Evolutionary conservation across 106 monocot genomes (phyloP).

Genomic region (Dendrobium chrysotoxum): DNA sequence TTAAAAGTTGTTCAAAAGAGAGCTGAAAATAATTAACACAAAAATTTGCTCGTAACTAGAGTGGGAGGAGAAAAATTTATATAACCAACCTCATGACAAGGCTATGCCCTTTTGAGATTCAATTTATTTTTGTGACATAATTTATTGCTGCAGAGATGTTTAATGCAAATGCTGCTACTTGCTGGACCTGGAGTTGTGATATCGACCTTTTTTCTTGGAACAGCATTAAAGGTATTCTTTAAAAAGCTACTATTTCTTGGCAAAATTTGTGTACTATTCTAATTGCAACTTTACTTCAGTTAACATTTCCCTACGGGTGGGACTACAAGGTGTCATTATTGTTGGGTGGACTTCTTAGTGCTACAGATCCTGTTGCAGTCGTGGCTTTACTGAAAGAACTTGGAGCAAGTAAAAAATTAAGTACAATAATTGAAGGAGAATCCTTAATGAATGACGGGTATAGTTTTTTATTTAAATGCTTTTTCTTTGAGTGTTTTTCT

Average conservation of each 20-base stretch:
- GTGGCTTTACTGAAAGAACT: slow-evolving; percentile 97
- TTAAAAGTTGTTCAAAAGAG: no score
- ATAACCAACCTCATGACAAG: not conserved
- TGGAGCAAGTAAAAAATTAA: slow-evolving; percentile 98
- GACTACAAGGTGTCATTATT: slow-evolving; percentile 87
- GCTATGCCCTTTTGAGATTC: not conserved
- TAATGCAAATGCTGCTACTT: slow-evolving; percentile 90
- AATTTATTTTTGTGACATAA: slow-evolving; percentile 5
- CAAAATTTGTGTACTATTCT: not conserved
- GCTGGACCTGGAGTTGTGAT: slow-evolving; percentile 94
- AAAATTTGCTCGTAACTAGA: not conserved
- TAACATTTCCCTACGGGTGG: slow-evolving; percentile 86
- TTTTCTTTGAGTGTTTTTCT: not conserved
- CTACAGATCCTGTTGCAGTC: slow-evolving; percentile 99
- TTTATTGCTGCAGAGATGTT: slow-evolving; percentile 61
- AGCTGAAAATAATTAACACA: not conserved
- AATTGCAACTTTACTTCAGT: slow-evolving; percentile 21
- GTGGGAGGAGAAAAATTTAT: not conserved
- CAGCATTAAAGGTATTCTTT: slow-evolving; percentile 58
- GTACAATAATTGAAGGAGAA: slow-evolving; percentile 99
- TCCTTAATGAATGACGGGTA: slow-evolving; percentile 99
- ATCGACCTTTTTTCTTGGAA: slow-evolving; percentile 85
- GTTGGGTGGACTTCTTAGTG: slow-evolving; percentile 94
- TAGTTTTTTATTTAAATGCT: slow-evolving; percentile 1
- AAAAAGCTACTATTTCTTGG: not conserved